phyloP scores from a whole-genome alignment of 2,329 filamentous ascomycete genomes.

The Raffaelea ambrosiae region DNA sequence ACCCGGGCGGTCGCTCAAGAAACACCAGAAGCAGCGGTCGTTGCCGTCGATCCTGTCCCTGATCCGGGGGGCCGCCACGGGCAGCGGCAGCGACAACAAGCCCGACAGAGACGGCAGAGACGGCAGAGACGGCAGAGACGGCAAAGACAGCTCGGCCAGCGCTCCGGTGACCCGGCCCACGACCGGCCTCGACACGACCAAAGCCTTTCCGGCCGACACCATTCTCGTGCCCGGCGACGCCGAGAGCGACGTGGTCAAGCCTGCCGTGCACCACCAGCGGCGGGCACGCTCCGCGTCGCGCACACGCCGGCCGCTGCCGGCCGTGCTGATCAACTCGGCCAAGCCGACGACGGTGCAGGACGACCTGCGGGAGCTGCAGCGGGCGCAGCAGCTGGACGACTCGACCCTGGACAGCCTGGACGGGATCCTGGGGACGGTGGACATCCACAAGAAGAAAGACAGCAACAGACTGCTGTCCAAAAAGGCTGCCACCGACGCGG shows the following conservation, averaged over 20 bases:
- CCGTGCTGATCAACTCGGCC: conserved; percentile 47
- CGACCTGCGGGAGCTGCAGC: conserved; percentile 45
- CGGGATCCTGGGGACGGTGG: conserved; percentile 28
- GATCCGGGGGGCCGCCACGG: too few species aligned
- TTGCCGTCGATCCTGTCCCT: neutral
- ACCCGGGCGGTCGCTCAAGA: too few species aligned
- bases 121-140: neutral
- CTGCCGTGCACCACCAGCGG: too few species aligned
- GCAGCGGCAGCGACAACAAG: neutral
- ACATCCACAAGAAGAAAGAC: neutral
- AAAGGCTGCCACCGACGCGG: conserved; percentile 15
- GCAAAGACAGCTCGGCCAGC: conserved; percentile 4
- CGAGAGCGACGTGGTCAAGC: conserved; percentile 15
- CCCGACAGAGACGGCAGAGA: neutral
- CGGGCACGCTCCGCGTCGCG: conserved; percentile 32
- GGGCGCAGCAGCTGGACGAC: conserved; percentile 46
- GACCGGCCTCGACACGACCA: neutral
- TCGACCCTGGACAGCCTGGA: conserved; percentile 52
- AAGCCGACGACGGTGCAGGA: conserved; percentile 46
- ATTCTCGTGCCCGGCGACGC: conserved; percentile 12
- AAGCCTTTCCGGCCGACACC: too few species aligned
- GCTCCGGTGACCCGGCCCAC: conserved; percentile 10
- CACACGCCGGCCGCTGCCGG: conserved; percentile 33
- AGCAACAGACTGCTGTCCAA: conserved; percentile 8
- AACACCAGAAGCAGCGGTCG: neutral